Percentiles rank a stretch among this genome's conserved stretches.
Conservation (phyloP, 345 rosid genomes). For the Sapria himalayana region DNA sequence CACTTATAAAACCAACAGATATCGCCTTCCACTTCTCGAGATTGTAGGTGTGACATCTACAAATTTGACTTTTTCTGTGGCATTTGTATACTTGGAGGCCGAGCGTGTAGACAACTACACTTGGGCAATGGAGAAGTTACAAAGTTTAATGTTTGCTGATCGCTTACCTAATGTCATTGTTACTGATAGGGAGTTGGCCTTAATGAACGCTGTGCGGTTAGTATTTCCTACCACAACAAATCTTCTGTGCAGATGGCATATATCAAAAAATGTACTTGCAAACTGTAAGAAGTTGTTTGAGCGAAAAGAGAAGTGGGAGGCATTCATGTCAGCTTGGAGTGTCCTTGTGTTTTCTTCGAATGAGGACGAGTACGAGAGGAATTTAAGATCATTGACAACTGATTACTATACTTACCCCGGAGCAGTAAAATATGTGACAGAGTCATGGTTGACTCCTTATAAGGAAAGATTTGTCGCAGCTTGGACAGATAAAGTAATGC, state of each 20-base stretch:
- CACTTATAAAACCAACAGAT: conserved; percentile 4
- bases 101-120: conserved; percentile 7
- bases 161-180: conserved; percentile 5
- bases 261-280: conserved; percentile 2
- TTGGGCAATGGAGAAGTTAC: conserved; percentile 8
- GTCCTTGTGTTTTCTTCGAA: conserved; percentile 4
- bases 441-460: conserved; percentile 5
- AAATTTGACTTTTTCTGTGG: conserved; percentile 6
- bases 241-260: conserved; percentile 8
- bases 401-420: conserved; percentile 7
- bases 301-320: conserved; percentile 7
- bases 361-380: conserved; percentile 6
- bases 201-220: conserved; percentile 2
- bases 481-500: conserved; percentile 7
- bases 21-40: conserved; percentile 4
- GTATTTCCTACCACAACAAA: conserved; percentile 4
- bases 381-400: conserved; percentile 3
- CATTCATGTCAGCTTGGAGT: conserved; percentile 7
- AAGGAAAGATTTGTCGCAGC: conserved; percentile 9
- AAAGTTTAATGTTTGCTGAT: conserved; percentile 7
- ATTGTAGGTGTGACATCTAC: conserved; percentile 8
- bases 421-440: conserved; percentile 4
- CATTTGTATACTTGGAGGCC: conserved; percentile 8
- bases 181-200: conserved; percentile 6
- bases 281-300: conserved; percentile 7